Percentiles rank a stretch among this genome's conserved stretches.
phyloP scores from a whole-genome alignment of 1,284 basidiomycete species.

The Tilletia walkeri region DNA sequence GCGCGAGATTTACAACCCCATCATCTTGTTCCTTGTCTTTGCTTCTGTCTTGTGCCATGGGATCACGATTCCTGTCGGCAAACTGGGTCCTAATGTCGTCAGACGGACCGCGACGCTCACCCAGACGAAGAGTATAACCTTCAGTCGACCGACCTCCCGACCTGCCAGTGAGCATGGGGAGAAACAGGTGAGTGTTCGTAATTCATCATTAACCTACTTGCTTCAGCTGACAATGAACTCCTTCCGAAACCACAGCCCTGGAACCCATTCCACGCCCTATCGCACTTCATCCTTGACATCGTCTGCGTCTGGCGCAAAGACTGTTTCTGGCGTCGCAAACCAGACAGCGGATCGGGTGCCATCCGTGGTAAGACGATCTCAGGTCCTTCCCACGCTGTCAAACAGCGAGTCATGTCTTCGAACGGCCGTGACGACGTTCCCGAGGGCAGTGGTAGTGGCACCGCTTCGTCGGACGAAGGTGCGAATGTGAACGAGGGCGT shows the following conservation, averaged over 20 bases:
- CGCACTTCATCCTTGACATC: constrained; percentile 27
- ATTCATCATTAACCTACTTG: not conserved
- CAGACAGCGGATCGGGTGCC: not conserved
- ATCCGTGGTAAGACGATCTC: constrained; percentile 12
- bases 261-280: constrained; percentile 39
- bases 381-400: not conserved
- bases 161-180: not conserved
- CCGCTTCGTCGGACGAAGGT: not conserved
- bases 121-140: constrained; percentile 22
- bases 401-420: constrained; percentile 1
- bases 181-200: constrained; percentile 17
- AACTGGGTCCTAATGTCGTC: constrained; percentile 45
- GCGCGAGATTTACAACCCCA: constrained; percentile 57
- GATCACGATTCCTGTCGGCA: constrained; percentile 50
- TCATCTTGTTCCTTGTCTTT: constrained; percentile 62
- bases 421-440: not conserved
- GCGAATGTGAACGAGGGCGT: no score
- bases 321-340: constrained; percentile 37
- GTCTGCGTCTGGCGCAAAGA: constrained; percentile 40
- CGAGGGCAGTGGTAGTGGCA: no score
- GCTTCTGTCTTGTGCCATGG: constrained; percentile 60
- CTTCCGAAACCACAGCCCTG: constrained; percentile 23
- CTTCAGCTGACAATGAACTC: not conserved
- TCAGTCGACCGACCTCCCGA: constrained; percentile 19
- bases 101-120: constrained; percentile 31